Base-by-base conservation (phyloP, 139 green algal species). In the Chlorella vulgaris region DNA sequence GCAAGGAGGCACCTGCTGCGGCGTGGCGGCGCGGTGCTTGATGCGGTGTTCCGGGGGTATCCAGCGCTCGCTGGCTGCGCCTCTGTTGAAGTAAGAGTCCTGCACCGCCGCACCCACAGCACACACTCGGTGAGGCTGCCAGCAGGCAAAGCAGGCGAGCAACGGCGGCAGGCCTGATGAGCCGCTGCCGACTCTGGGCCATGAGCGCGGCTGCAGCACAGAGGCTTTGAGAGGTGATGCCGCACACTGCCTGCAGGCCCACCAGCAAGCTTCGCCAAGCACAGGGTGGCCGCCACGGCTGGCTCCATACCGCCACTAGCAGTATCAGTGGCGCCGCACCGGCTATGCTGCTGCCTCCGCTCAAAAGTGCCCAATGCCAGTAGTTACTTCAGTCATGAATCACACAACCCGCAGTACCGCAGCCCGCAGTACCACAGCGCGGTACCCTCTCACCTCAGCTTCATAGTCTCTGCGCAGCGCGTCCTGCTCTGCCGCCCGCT, bases 21-120 rank as follows among this genome's bases (percentile, higher is more conserved):
- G 61, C 22, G 75, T 33, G 18, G 42, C 63, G 21, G 76, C 65
- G 15, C 77, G 77, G 33, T 76, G 77, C 65, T 83, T 76, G 33
- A 85, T 38, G 21, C 83, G 78, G 13, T 47, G 62, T 47, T 85
- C 83, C 3, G 83, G 83, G 18, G 83, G 78, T 35, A 87, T 78
- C 83, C 83, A 87, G 43, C 81, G 81, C 70, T 87, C 83, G 40
- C 50, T 75, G 28, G 83, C 63, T 3, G 83, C 83, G 6, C 83
- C 83, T 24, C 51, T 50, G 51, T 85, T 85, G 61, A 87, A 85
- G 47, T 71, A 87, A 29, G 43, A 70, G 26, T 81, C 78, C 83
- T 87, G 77, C 55, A 65, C 18, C 21, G 18, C 55, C 28, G 18
- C 22, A 29, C 18, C 18, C 55, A 65, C 5, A 15, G 22, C 15